phyloP scores from a whole-genome alignment of 352 stramenopile genomes.

The Pythium vanterpoolii region DNA sequence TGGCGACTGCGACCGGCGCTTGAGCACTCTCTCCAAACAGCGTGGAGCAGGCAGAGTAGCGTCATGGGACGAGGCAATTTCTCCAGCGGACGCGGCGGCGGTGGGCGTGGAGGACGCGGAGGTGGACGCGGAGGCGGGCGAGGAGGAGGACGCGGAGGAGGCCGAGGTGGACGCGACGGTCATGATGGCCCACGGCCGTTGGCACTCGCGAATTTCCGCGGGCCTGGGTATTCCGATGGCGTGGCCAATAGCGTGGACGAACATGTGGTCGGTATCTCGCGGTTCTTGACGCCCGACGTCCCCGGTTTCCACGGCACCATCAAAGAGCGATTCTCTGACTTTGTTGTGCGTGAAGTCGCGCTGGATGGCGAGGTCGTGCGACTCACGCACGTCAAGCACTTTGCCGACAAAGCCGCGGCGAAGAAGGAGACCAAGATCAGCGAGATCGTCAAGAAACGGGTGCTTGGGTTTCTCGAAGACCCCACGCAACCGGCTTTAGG shows the following conservation, averaged over 20 bases:
- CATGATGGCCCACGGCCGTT: conserved; percentile 18
- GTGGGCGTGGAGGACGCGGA: not conserved
- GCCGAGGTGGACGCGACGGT: conserved; percentile 17
- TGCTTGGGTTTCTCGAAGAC: conserved; percentile 58
- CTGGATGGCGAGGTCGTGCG: conserved; percentile 47
- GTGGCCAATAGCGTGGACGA: conserved; percentile 75
- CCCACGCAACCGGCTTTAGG: conserved; percentile 16
- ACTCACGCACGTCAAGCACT: conserved; percentile 64
- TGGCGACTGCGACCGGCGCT: not conserved
- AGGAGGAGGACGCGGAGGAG: conserved; percentile 16
- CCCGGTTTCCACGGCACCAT: conserved; percentile 79
- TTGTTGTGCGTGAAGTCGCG: conserved; percentile 87
- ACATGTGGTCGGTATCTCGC: conserved; percentile 62
- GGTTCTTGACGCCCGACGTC: conserved; percentile 59
- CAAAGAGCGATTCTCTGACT: conserved; percentile 92
- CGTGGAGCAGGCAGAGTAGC: not conserved
- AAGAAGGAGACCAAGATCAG: conserved; percentile 63
- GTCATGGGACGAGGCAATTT: conserved; percentile 9
- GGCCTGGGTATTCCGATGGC: conserved; percentile 69
- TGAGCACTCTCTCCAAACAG: not conserved
- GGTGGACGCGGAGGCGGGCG: conserved; percentile 23
- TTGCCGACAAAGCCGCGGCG: conserved; percentile 27
- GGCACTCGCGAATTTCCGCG: conserved; percentile 40
- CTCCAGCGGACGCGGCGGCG: conserved; percentile 4
- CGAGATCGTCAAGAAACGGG: conserved; percentile 76